Evolutionary conservation across 352 stramenopile genomes (phyloP).

Genomic region (Halophytophthora polymorphica): DNA sequence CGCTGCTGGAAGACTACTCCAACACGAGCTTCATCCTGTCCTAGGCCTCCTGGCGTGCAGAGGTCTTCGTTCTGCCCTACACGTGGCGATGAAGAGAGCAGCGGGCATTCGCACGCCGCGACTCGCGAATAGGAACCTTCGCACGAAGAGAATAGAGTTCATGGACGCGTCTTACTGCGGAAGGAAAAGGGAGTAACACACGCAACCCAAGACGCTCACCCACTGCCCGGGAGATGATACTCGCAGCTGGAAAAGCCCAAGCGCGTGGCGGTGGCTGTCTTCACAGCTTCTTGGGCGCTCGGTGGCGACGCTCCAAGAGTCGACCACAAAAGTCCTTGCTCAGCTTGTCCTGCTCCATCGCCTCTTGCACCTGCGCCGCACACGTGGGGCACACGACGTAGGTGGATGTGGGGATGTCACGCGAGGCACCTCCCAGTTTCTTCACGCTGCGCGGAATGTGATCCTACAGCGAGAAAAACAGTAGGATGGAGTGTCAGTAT

Average conservation of each 20-base stretch:
- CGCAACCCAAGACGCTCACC: neutral
- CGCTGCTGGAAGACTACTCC: conserved; percentile 85
- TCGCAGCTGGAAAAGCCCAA: too few species aligned
- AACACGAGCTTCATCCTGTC: conserved; percentile 90
- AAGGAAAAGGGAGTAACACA: neutral
- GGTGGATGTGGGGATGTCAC: conserved; percentile 46
- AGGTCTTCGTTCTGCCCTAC: too few species aligned
- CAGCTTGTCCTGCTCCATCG: conserved; percentile 47
- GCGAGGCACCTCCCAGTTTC: conserved; percentile 39
- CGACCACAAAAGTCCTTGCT: conserved; percentile 28
- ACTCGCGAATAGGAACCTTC: too few species aligned
- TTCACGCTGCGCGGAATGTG: conserved; percentile 45
- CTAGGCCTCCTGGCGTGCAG: conserved; percentile 34
- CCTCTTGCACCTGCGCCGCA: conserved; percentile 28
- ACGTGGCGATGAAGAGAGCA: too few species aligned
- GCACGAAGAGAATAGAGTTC: neutral
- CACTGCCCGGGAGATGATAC: too few species aligned
- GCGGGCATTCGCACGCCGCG: too few species aligned
- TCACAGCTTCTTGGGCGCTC: too few species aligned
- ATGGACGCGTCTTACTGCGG: neutral
- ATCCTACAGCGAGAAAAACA: conserved; percentile 18
- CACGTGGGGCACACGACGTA: conserved; percentile 69
- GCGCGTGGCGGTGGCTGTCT: too few species aligned
- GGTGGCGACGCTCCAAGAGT: conserved; percentile 25
- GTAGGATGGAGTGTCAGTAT: neutral